These are phyloP conservation scores for Dictyostelium firmibasis DNA, from an alignment of 78 protist species.

Conservation along the genomic window DNA sequence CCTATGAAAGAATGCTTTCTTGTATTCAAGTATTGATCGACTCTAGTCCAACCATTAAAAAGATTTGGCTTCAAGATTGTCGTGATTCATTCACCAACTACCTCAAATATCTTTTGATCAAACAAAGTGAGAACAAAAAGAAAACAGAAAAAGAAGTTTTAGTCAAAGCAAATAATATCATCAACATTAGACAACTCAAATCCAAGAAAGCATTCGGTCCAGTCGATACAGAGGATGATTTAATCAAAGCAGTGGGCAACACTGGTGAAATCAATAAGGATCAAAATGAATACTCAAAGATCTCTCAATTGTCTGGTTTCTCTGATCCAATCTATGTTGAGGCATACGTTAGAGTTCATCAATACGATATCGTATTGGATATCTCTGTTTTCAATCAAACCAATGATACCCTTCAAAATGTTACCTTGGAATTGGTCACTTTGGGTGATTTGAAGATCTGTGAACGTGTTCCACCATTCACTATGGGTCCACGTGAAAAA, in stretches of 20 bases:
- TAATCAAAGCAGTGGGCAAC: conserved; percentile 22
- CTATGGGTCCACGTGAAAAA: conserved; percentile 89
- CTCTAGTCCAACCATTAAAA: neutral
- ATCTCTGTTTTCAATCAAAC: conserved; percentile 85
- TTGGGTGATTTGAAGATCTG: conserved; percentile 95
- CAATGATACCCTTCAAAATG: conserved; percentile 94
- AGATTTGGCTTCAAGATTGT: conserved; percentile 72
- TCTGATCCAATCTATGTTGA: conserved; percentile 97
- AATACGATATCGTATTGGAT: conserved; percentile 96
- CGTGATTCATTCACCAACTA: conserved; percentile 69
- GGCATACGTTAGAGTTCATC: conserved; percentile 96
- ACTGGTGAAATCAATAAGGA: conserved; percentile 38
- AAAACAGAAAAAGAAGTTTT: conserved; percentile 25
- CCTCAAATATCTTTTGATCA: neutral
- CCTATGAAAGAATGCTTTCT: conserved; percentile 84
- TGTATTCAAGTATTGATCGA: conserved; percentile 78
- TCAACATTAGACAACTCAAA: conserved; percentile 84
- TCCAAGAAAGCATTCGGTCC: conserved; percentile 62
- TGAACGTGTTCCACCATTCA: conserved; percentile 92
- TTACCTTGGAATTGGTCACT: conserved; percentile 96
- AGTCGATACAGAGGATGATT: conserved; percentile 71
- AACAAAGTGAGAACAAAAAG: conserved; percentile 55
- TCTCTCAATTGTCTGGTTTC: conserved; percentile 94
- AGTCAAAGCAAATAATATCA: conserved; percentile 83
- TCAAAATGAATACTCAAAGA: conserved; percentile 45